phyloP scores from a whole-genome alignment of 2,329 filamentous ascomycete species.

The Sporothrix dimorphospora region DNA sequence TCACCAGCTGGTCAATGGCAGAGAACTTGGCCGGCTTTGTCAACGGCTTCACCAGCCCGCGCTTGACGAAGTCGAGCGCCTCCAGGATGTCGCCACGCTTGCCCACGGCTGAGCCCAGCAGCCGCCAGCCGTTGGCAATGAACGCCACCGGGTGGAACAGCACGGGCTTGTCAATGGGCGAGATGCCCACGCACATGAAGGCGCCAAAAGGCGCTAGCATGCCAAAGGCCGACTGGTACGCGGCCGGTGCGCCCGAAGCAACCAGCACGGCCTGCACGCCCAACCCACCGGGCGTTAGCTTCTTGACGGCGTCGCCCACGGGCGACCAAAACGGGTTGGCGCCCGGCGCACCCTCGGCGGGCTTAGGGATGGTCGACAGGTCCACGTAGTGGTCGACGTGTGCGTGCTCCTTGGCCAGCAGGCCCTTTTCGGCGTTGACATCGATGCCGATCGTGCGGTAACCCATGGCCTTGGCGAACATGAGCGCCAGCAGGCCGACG shows the following conservation, averaged over 20 bases:
- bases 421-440: slow-evolving; percentile 39
- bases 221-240: slow-evolving; percentile 43
- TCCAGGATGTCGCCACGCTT: slow-evolving; percentile 46
- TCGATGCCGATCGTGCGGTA: slow-evolving; percentile 47
- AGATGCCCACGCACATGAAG: slow-evolving; percentile 46
- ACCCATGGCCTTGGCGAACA: slow-evolving; percentile 49
- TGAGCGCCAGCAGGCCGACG: slow-evolving; percentile 45
- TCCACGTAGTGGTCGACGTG: slow-evolving; percentile 48
- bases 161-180: slow-evolving; percentile 37
- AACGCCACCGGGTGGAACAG: slow-evolving; percentile 43
- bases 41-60: slow-evolving; percentile 41
- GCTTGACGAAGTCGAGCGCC: slow-evolving; percentile 46
- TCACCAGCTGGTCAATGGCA: slow-evolving; percentile 35
- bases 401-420: slow-evolving; percentile 33
- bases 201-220: slow-evolving; percentile 46
- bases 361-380: slow-evolving; percentile 32
- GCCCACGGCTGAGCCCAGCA: slow-evolving; percentile 44
- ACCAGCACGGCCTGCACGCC: slow-evolving; percentile 41
- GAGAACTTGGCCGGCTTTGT: slow-evolving; percentile 36
- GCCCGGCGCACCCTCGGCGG: slow-evolving; percentile 24
- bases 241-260: slow-evolving; percentile 38
- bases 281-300: slow-evolving; percentile 34
- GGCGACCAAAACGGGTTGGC: slow-evolving; percentile 27
- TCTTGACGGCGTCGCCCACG: slow-evolving; percentile 37
- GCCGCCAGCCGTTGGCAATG: slow-evolving; percentile 42